These are phyloP conservation scores for Dalbergia cultrata DNA, from an alignment of 306 rosid genomes.

Conservation along the genomic window DNA sequence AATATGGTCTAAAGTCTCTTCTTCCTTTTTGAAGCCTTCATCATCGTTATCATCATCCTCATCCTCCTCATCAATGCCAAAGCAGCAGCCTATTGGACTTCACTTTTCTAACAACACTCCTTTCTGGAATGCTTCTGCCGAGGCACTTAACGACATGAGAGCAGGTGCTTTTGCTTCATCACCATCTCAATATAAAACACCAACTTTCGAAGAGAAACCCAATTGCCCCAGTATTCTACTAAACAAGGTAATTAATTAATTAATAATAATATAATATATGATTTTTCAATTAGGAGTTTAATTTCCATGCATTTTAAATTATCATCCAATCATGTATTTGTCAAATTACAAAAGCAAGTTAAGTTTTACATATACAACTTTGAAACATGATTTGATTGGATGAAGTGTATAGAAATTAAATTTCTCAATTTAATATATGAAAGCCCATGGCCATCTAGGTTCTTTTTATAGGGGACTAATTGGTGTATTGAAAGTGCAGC, in stretches of 20 bases:
- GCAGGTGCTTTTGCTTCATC: conserved; percentile 43
- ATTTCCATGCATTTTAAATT: no score
- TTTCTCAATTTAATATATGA: not conserved
- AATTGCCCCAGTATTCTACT: conserved; percentile 49
- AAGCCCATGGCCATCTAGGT: conserved; percentile 38
- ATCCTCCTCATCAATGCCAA: conserved; percentile 37
- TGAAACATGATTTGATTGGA: no score
- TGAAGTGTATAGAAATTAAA: no score
- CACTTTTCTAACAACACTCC: conserved; percentile 65
- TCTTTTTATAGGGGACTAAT: not conserved
- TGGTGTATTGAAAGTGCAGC: conserved; percentile 48
- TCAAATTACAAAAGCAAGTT: no score
- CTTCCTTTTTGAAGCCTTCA: conserved; percentile 56
- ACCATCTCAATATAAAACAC: conserved; percentile 51
- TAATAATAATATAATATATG: not conserved
- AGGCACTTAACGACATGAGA: conserved; percentile 49
- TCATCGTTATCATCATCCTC: not conserved
- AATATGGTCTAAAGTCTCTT: conserved; percentile 56
- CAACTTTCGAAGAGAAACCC: conserved; percentile 57
- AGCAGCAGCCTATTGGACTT: conserved; percentile 57
- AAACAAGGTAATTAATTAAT: conserved; percentile 55
- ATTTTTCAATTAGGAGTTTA: no score
- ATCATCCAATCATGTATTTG: no score
- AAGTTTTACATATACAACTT: no score
- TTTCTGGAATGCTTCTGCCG: conserved; percentile 74